Evolutionary conservation across 257 asterid genomes (phyloP).

Genomic region (Gentiana macrophylla): DNA sequence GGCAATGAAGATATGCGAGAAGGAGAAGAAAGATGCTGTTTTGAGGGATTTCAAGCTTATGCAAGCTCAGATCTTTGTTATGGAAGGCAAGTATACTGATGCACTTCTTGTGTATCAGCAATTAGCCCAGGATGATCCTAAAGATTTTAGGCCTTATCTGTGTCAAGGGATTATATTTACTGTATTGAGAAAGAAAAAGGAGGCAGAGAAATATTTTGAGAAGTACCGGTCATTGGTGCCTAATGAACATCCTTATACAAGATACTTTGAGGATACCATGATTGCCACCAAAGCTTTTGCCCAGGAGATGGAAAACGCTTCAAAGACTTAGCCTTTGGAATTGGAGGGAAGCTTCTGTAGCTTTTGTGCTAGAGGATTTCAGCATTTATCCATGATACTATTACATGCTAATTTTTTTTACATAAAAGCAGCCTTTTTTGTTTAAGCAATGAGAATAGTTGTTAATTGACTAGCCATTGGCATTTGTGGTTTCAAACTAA

Average conservation of each 20-base stretch:
- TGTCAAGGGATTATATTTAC: constrained; percentile 88
- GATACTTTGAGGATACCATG: constrained; percentile 80
- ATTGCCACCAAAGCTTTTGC: constrained; percentile 74
- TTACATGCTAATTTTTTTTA: no score
- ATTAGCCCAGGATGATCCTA: constrained; percentile 78
- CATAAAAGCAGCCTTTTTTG: no score
- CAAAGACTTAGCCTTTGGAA: constrained; percentile 19
- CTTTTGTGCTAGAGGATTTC: no score
- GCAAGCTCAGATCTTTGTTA: constrained; percentile 75
- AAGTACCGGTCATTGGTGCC: constrained; percentile 79
- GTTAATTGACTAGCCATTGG: no score
- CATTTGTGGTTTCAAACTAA: no score
- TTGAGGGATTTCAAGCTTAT: constrained; percentile 74
- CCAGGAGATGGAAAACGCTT: constrained; percentile 51
- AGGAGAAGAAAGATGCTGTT: constrained; percentile 38
- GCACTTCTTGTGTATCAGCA: constrained; percentile 61
- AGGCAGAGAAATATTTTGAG: constrained; percentile 80
- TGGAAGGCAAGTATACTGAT: constrained; percentile 49
- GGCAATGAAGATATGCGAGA: constrained; percentile 47
- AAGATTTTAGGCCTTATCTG: constrained; percentile 86
- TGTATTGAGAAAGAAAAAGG: constrained; percentile 51
- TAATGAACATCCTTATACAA: constrained; percentile 70
- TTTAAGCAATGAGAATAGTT: no score
- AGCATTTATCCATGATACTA: no score
- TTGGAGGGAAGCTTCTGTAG: constrained; percentile 23